These are phyloP conservation scores for Psilocybe mexicana DNA, from an alignment of 1,284 basidiomycete genomes.

Conservation along the genomic window DNA sequence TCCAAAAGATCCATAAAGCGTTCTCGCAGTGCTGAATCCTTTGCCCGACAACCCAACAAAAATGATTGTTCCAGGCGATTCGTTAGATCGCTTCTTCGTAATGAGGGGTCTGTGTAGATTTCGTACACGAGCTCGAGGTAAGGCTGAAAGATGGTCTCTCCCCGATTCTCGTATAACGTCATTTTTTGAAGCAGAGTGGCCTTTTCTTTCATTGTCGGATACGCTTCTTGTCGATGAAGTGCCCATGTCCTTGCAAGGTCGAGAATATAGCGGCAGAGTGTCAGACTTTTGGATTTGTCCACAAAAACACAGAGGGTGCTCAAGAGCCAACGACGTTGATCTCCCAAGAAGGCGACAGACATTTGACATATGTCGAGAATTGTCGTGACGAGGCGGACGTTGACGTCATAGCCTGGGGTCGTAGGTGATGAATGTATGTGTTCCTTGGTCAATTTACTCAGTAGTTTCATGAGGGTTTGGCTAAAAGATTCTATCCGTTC, in stretches of 20 bases:
- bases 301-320: conserved; percentile 79
- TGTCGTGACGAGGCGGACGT: conserved; percentile 61
- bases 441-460: conserved; percentile 88
- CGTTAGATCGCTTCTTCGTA: conserved; percentile 93
- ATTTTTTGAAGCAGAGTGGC: conserved; percentile 90
- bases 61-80: conserved; percentile 93
- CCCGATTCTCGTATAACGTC: conserved; percentile 83
- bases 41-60: conserved; percentile 87
- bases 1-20: conserved; percentile 93
- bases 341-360: conserved; percentile 64
- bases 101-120: conserved; percentile 87
- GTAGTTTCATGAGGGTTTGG: conserved; percentile 77
- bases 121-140: conserved; percentile 93
- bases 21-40: conserved; percentile 79
- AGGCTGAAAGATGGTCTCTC: conserved; percentile 74
- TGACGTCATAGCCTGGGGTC: conserved; percentile 53
- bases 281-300: conserved; percentile 87
- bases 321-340: conserved; percentile 75
- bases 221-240: conserved; percentile 78
- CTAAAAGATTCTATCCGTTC: conserved; percentile 87
- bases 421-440: conserved; percentile 66
- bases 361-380: conserved; percentile 75
- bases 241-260: conserved; percentile 91
- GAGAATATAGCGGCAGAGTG: conserved; percentile 85
- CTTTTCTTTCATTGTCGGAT: conserved; percentile 96